Percentiles rank a stretch among this genome's conserved stretches.
Evolutionary conservation across 805 yeast genomes (phyloP).

Genomic region (Suhomyces vadensis): DNA sequence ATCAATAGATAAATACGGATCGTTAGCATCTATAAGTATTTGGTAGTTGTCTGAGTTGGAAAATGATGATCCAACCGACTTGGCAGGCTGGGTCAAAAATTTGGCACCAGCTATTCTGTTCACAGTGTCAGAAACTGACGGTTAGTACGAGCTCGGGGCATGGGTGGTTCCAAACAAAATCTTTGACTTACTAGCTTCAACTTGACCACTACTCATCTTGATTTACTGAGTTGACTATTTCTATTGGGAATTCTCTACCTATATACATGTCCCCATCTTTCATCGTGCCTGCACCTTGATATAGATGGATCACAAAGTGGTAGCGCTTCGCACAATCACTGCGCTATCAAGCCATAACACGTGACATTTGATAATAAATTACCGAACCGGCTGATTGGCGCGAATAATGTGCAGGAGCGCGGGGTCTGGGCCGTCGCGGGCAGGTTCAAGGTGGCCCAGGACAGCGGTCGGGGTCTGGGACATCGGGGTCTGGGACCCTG

Average conservation of each 20-base stretch:
- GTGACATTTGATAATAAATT: slow-evolving; percentile 15
- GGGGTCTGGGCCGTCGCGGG: not conserved
- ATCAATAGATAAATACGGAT: slow-evolving; percentile 50
- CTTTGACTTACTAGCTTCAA: slow-evolving; percentile 11
- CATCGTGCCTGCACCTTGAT: not conserved
- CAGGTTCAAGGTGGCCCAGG: too few species aligned
- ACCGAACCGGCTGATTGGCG: not conserved
- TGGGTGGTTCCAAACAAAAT: not conserved
- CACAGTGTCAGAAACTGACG: slow-evolving; percentile 33
- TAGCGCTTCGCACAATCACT: not conserved
- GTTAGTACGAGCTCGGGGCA: slow-evolving; percentile 10
- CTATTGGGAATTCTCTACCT: not conserved
- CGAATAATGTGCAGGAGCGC: not conserved
- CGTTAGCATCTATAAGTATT: slow-evolving; percentile 47
- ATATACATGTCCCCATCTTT: slow-evolving; percentile 3
- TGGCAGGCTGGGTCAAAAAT: slow-evolving; percentile 50
- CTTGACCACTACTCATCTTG: slow-evolving; percentile 15
- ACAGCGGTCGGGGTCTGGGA: too few species aligned
- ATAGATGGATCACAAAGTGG: not conserved
- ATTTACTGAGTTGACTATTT: not conserved
- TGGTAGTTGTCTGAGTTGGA: slow-evolving; percentile 22
- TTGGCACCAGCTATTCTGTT: slow-evolving; percentile 29
- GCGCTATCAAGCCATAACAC: slow-evolving; percentile 15
- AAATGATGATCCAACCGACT: slow-evolving; percentile 39
- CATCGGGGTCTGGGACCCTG: not conserved